These are phyloP conservation scores for Phyllosticta citribraziliensis DNA, from an alignment of 2,329 filamentous ascomycete genomes.

Conservation along the genomic window DNA sequence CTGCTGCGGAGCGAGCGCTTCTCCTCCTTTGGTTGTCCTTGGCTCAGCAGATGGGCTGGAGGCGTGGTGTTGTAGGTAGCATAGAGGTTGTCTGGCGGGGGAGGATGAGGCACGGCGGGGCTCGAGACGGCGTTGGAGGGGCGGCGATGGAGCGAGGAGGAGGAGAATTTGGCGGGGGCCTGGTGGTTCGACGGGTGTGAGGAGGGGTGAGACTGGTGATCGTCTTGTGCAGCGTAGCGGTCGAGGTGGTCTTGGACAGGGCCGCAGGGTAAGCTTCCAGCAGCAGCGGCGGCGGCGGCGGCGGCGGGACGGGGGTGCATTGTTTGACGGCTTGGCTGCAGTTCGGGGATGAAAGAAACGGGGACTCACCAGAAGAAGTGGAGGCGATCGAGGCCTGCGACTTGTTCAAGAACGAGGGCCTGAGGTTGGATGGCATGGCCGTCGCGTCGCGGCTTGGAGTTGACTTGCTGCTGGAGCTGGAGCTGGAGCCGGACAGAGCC, in stretches of 20 bases:
- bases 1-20: slow-evolving; percentile 11
- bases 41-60: background rate
- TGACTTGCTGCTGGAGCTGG: background rate
- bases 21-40: slow-evolving; percentile 2
- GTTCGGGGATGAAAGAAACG: background rate
- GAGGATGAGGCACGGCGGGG: slow-evolving; percentile 18
- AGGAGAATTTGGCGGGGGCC: background rate
- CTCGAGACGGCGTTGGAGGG: slow-evolving; percentile 17
- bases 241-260: background rate
- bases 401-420: slow-evolving; percentile 27
- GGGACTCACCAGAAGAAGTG: slow-evolving; percentile 13
- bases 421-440: slow-evolving; percentile 25
- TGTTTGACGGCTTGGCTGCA: background rate
- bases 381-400: slow-evolving; percentile 29
- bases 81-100: slow-evolving; percentile 11
- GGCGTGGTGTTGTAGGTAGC: slow-evolving; percentile 4
- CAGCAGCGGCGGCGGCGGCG: background rate
- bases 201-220: slow-evolving; percentile 1
- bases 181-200: background rate
- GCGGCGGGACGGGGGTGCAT: background rate
- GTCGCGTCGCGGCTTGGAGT: background rate
- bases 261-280: background rate
- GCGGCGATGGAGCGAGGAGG: slow-evolving; percentile 22
- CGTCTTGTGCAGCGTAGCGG: slow-evolving; percentile 7
- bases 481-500: background rate